phyloP scores from a whole-genome alignment of 768 basidiomycete species.

The Russula virescens region DNA sequence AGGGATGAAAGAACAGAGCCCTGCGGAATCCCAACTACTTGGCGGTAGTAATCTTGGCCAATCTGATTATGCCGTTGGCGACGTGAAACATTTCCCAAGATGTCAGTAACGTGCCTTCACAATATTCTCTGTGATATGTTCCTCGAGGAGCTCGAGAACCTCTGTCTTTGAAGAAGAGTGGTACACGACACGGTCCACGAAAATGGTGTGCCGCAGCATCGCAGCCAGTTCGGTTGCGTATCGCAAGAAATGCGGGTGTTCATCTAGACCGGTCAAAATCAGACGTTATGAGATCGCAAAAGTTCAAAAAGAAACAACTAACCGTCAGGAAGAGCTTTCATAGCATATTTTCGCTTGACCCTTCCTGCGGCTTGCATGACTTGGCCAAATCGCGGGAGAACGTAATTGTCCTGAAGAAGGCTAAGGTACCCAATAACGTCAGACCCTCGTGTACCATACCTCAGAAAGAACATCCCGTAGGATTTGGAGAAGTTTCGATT shows the following conservation, averaged over 20 bases:
- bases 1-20: constrained; percentile 93
- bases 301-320: constrained; percentile 2
- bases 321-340: constrained; percentile 68
- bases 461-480: constrained; percentile 67
- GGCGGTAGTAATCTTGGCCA: constrained; percentile 72
- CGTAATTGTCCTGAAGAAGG: constrained; percentile 57
- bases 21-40: constrained; percentile 94
- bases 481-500: constrained; percentile 75
- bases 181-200: constrained; percentile 78
- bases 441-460: constrained; percentile 33
- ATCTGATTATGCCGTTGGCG: constrained; percentile 45
- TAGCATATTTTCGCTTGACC: constrained; percentile 50
- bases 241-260: constrained; percentile 67
- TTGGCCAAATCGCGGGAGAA: constrained; percentile 64
- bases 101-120: constrained; percentile 58
- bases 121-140: constrained; percentile 89
- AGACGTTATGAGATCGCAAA: not conserved
- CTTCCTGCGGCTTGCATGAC: constrained; percentile 52
- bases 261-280: constrained; percentile 42
- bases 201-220: constrained; percentile 66
- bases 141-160: constrained; percentile 69
- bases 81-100: not conserved
- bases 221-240: constrained; percentile 64
- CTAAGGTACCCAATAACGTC: not conserved
- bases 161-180: constrained; percentile 47